Conservation (phyloP, 495 filamentous ascomycete species). For the Margaritispora aquatica region DNA sequence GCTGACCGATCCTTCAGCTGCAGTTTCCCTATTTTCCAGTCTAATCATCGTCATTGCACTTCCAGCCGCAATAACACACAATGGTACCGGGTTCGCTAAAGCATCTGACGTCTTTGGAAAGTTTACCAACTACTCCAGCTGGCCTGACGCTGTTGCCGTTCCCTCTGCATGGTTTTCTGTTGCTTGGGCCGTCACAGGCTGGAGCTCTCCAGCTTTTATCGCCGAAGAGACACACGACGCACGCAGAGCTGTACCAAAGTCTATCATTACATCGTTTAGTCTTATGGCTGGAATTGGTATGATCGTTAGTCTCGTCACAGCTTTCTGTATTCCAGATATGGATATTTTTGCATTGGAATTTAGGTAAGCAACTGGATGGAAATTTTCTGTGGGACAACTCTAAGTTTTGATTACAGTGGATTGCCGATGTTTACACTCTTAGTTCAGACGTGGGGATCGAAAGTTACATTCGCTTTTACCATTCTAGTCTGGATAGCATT, state of each 20-base stretch:
- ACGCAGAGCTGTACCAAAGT: neutral
- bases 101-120: neutral
- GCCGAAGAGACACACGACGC: neutral
- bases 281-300: neutral
- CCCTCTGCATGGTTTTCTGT: neutral
- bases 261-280: neutral
- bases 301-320: neutral
- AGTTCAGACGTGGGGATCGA: neutral
- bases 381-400: too few species aligned
- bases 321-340: neutral
- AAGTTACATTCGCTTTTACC: neutral
- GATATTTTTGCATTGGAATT: neutral
- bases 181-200: neutral
- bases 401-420: neutral
- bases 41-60: neutral
- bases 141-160: neutral
- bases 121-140: neutral
- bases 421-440: neutral
- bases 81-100: neutral
- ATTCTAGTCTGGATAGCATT: neutral
- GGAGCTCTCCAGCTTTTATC: neutral
- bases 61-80: neutral
- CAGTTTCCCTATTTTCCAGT: neutral
- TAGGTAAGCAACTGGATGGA: neutral
- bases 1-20: neutral